Base-by-base conservation (phyloP, 1,139 yeast species). In the Pichia sp. region DNA sequence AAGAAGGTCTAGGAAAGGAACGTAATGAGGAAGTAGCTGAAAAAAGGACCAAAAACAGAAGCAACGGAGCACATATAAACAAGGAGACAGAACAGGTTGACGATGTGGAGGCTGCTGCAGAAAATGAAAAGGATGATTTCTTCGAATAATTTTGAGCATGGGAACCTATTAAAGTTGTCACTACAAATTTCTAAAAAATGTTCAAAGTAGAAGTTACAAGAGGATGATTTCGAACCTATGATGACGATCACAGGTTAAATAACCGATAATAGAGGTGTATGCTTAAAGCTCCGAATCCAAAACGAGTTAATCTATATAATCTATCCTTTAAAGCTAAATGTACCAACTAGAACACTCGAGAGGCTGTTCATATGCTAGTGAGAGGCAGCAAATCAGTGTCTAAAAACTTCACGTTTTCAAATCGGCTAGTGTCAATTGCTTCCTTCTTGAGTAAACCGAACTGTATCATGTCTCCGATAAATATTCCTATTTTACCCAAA, bases 381-480 rank as follows among this genome's bases (percentile, higher is more conserved):
- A 19, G 19, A 44, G 53, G 54, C n/a, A 53, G 23, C 19, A 66
- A 49, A 42, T 67, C 67, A 44, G 73, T 64, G 58, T 78, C 80
- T 51, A 81, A 63, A 48, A 61, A 66, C 63, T 78, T 79, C 44
- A 78, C 58, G n/a, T 61, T 43, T 23, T 58, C 56, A 50, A 61
- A 62, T 53, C 61, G 56, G 47, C 66, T 58, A 13, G 62, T 60
- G 8, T 66, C 67, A 13, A 78, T 57, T 3, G 73, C 70, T 0
- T 66, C 63, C 56, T 70, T 64, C 13, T 71, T 64, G 22, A 83
- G 58, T 10, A 90, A 58, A 0, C 87, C 88, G 47, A 86, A 74
- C 49, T 78, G 77, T 39, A 85, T 70, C 63, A 87, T 65, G 66
- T 93, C 98, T 18, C 89, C 90, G 74, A 91, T 74, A 49, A 85